phyloP scores from a whole-genome alignment of 1,139 yeast genomes.

The Geotrichum klebahnii region DNA sequence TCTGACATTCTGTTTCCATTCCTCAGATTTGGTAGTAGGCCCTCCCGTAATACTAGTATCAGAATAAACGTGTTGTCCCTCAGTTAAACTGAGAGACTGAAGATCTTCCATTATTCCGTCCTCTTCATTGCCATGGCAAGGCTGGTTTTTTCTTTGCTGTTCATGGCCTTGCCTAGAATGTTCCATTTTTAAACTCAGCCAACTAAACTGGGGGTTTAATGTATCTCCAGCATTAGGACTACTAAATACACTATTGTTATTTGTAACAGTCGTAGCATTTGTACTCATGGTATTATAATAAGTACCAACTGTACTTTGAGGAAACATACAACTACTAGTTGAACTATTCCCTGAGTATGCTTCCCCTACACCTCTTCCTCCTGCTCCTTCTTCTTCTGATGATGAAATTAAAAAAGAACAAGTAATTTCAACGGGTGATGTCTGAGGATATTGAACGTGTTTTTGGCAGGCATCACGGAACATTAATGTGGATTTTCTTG shows the following conservation, averaged over 20 bases:
- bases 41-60: neutral
- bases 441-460: too few relatives aligned
- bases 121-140: neutral
- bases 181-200: neutral
- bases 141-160: neutral
- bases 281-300: neutral
- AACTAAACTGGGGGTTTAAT: neutral
- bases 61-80: neutral
- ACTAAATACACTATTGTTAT: neutral
- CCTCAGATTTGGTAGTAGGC: neutral
- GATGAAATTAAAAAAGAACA: too few relatives aligned
- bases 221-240: neutral
- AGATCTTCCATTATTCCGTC: neutral
- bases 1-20: constrained; percentile 5
- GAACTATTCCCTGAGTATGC: neutral
- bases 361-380: too few relatives aligned
- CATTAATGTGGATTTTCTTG: too few relatives aligned
- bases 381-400: too few relatives aligned
- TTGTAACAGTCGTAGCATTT: neutral
- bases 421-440: too few relatives aligned
- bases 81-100: neutral
- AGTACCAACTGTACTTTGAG: neutral
- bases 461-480: too few relatives aligned
- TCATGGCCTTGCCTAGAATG: neutral
- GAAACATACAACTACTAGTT: neutral